Percentiles rank a stretch among this genome's conserved stretches.
Evolutionary conservation across 2,329 filamentous ascomycete genomes (phyloP).

Genomic region (Tolypocladium album): DNA sequence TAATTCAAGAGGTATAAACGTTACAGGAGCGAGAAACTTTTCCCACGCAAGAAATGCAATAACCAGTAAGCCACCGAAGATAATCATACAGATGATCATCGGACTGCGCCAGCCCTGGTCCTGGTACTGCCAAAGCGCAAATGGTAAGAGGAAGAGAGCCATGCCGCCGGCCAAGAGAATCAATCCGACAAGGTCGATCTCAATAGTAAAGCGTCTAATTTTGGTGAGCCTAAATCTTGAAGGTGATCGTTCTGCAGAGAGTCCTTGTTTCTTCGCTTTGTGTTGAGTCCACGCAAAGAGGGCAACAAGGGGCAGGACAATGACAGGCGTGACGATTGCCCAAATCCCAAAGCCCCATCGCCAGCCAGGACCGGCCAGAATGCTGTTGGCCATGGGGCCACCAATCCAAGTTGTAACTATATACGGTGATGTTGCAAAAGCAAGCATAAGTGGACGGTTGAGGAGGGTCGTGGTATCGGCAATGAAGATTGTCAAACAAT

Average conservation of each 20-base stretch:
- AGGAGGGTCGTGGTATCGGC: conserved; percentile 4
- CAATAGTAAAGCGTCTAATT: conserved; percentile 41
- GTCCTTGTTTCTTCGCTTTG: conserved; percentile 45
- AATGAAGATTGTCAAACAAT: conserved; percentile 22
- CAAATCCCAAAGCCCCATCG: conserved; percentile 60
- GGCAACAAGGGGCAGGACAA: conserved; percentile 44
- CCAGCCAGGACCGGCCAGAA: conserved; percentile 43
- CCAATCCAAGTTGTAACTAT: conserved; percentile 56
- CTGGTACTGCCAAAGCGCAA: conserved; percentile 33
- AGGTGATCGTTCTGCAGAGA: conserved; percentile 30
- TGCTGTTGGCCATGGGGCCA: conserved; percentile 40
- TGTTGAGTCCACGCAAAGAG: conserved; percentile 48
- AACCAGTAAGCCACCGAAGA: conserved; percentile 42
- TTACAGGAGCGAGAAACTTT: conserved; percentile 37
- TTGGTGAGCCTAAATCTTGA: conserved; percentile 29
- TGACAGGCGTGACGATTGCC: conserved; percentile 49
- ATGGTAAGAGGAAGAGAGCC: conserved; percentile 45
- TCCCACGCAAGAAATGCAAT: conserved; percentile 37
- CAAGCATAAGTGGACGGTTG: conserved; percentile 42
- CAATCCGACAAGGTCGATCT: conserved; percentile 43
- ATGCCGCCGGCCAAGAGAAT: conserved; percentile 38
- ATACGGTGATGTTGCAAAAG: conserved; percentile 54
- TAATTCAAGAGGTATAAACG: conserved; percentile 39
- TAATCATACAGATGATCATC: conserved; percentile 37
- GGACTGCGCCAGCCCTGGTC: conserved; percentile 30